These are phyloP conservation scores for Lotus japonicus DNA, from an alignment of 306 rosid genomes.

Conservation along the genomic window DNA sequence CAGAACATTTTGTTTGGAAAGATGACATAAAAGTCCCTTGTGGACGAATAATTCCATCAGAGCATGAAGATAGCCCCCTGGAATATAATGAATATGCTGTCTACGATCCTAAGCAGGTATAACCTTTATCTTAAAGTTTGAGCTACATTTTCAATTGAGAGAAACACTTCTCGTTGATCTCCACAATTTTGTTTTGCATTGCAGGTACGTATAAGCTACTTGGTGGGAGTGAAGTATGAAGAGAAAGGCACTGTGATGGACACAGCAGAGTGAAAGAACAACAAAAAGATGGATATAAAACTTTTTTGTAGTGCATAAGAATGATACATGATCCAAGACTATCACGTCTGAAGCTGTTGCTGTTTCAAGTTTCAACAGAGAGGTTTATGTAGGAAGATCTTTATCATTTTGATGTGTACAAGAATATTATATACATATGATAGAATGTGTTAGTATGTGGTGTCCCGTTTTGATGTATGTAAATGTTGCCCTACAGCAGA, in stretches of 20 bases:
- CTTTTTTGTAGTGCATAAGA: background rate
- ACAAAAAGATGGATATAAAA: background rate
- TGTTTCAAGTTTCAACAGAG: background rate
- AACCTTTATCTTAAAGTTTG: background rate
- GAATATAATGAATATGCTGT: constrained; percentile 78
- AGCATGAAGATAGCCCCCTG: constrained; percentile 52
- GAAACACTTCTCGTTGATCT: background rate
- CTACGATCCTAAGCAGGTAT: constrained; percentile 74
- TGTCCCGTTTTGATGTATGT: constrained; percentile 14
- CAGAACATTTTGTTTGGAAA: constrained; percentile 75
- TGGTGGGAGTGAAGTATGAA: constrained; percentile 70
- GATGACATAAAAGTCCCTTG: constrained; percentile 78
- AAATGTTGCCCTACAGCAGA: no score
- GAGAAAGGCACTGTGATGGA: constrained; percentile 48
- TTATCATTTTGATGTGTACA: constrained; percentile 26
- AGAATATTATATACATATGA: background rate
- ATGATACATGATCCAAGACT: background rate
- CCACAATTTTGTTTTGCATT: background rate
- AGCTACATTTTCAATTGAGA: background rate
- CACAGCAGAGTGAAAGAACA: constrained; percentile 31
- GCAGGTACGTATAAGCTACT: constrained; percentile 67
- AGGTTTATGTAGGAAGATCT: background rate
- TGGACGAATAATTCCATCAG: constrained; percentile 54
- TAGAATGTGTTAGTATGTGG: background rate
- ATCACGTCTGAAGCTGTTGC: background rate